A percentile compares a stretch with the other conserved stretches of the same genome.
These are phyloP conservation scores for Solanum dulcamara DNA, from an alignment of 257 asterid species.

Conservation along the genomic window DNA sequence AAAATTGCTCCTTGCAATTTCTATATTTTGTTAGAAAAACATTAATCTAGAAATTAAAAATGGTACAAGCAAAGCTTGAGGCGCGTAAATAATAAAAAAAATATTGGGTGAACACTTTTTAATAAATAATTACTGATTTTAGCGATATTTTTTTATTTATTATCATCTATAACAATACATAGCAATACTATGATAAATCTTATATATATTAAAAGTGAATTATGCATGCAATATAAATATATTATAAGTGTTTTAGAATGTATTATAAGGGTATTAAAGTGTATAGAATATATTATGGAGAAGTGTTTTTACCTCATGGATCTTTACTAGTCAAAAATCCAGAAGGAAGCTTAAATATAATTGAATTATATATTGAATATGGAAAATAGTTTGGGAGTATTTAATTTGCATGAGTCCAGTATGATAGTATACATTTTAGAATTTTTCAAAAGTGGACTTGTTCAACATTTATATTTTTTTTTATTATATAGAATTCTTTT, in stretches of 20 bases:
- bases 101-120: no score
- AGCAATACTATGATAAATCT: no score
- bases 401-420: background rate
- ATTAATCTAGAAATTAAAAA: background rate
- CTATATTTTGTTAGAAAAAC: background rate
- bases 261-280: no score
- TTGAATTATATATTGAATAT: background rate
- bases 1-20: background rate
- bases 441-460: background rate
- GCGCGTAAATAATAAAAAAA: background rate
- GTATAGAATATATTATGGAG: no score
- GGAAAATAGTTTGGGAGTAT: background rate
- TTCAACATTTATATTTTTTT: background rate
- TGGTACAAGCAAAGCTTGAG: background rate
- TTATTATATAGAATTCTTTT: background rate
- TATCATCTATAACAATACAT: no score
- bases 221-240: no score
- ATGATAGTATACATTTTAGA: background rate
- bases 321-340: background rate
- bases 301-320: background rate
- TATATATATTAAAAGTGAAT: no score
- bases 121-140: no score
- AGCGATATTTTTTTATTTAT: no score
- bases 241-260: no score
- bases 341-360: background rate